Evolutionary conservation across 2,329 filamentous ascomycete genomes (phyloP), one percentile per base, ranked within the genome.

Genomic region (Epichloe bromicola): DNA sequence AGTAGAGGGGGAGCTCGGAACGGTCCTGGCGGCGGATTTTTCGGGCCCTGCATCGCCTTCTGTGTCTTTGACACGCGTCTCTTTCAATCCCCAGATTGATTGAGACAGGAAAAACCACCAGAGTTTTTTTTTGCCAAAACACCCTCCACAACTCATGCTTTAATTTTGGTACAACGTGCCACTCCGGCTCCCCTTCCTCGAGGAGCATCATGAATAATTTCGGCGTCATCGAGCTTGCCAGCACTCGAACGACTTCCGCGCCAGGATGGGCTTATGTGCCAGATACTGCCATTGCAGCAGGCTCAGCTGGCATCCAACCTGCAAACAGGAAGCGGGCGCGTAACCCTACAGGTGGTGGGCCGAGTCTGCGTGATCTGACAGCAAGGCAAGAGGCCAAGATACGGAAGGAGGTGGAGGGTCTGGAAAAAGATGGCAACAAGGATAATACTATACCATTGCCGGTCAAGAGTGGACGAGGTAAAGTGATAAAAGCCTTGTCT

Each of bases 261-360:
- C 89, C 91, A 1, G 91, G 91, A 61, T 97, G 89, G 85, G 88
- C 88, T 12, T 95, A 95, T 65, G 87, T 96, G 1, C 83, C 89
- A 33, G 88, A 95, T 63, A 82, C 78, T 63, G 76, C 66, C 41
- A 74, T 78, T 51, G 75, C 79, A 51, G 74, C 53, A 3, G 52
- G 78, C 12, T 74, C 79, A 10, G 75, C 76, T 49, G 74, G 74
- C 53, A 68, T 72, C 56, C 68, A 66, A 54, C 74, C 70, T 53
- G 68, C 71, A 56, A 78, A 76, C 73, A 78, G 85, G 55, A 95
- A 94, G 69, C 85, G 88, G 60, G 82, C 80, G 33, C 77, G 85
- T 55, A 78, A 74, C 60, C 67, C 75, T 53, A 72, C 72, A 4
- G 72, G 68, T 47, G 70, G 72, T 23, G 55, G 64, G 5, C 64